Conservation (phyloP, 768 basidiomycete species). For the Suillus brevipes region DNA sequence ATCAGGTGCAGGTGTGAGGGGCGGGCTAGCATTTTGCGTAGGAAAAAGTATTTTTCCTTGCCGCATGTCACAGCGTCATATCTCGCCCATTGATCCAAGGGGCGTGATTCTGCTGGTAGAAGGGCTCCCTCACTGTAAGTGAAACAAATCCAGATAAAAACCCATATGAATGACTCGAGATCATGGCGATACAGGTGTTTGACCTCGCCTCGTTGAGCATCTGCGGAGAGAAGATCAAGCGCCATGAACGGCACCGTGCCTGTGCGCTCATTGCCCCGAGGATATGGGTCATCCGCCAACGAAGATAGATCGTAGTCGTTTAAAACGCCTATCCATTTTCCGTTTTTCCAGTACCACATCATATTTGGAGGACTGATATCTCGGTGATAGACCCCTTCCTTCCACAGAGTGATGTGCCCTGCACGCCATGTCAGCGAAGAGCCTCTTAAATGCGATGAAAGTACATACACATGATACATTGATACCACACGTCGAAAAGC, state of each 20-base stretch:
- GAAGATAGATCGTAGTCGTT: not conserved
- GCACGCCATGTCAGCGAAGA: not conserved
- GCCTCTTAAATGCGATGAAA: not conserved
- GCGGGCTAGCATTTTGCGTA: too few relatives aligned
- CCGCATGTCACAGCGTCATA: not conserved
- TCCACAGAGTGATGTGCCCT: not conserved
- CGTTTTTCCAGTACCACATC: not conserved
- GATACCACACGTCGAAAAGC: not conserved
- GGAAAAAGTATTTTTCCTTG: not conserved
- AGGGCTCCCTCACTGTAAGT: not conserved
- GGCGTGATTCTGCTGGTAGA: not conserved
- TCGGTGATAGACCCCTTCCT: not conserved
- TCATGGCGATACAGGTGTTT: not conserved
- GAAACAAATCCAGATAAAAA: not conserved
- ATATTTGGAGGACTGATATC: not conserved
- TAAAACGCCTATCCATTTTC: not conserved
- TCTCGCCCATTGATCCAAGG: not conserved
- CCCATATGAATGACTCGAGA: not conserved
- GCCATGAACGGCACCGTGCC: not conserved
- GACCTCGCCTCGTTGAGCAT: not conserved
- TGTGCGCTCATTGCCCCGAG: not conserved
- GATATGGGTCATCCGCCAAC: not conserved
- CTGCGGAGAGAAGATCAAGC: fast-evolving
- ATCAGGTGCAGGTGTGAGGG: too few relatives aligned
- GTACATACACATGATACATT: not conserved